Conservation (phyloP, 2,329 filamentous ascomycete species). For the Claviceps cyperi region DNA sequence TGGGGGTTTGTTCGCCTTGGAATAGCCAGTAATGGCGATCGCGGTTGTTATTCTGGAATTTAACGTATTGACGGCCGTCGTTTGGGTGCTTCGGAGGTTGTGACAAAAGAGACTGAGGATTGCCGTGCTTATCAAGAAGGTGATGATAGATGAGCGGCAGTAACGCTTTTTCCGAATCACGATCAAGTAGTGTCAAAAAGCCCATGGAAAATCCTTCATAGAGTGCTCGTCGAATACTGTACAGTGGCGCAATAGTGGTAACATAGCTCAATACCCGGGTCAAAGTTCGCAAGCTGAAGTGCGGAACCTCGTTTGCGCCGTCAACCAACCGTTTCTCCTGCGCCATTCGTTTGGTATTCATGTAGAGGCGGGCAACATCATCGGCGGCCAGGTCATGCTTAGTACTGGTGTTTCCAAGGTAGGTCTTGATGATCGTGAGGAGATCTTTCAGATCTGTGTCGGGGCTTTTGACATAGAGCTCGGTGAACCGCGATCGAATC, state of each 20-base stretch:
- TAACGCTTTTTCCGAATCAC: slow-evolving; percentile 65
- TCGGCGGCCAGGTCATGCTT: slow-evolving; percentile 60
- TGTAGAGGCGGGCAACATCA: slow-evolving; percentile 75
- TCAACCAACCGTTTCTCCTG: slow-evolving; percentile 73
- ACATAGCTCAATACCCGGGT: slow-evolving; percentile 85
- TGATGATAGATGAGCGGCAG: slow-evolving; percentile 68
- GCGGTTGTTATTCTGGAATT: slow-evolving; percentile 51
- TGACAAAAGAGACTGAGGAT: slow-evolving; percentile 57
- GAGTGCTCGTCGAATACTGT: slow-evolving; percentile 71
- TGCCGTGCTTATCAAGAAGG: slow-evolving; percentile 54
- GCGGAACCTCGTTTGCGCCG: slow-evolving; percentile 86
- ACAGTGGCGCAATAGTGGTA: slow-evolving; percentile 66
- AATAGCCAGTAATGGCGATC: slow-evolving; percentile 80
- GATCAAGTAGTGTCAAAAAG: slow-evolving; percentile 78
- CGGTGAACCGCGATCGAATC: slow-evolving; percentile 82
- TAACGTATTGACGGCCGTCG: slow-evolving; percentile 65
- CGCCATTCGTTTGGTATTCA: slow-evolving; percentile 71
- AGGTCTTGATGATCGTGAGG: slow-evolving; percentile 74
- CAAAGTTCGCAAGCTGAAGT: slow-evolving; percentile 90
- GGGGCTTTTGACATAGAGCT: slow-evolving; percentile 85
- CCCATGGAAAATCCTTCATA: slow-evolving; percentile 98
- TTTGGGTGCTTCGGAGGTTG: slow-evolving; percentile 64
- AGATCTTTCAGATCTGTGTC: slow-evolving; percentile 79
- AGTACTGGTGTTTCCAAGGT: slow-evolving; percentile 58
- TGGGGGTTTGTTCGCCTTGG: slow-evolving; percentile 48